Evolutionary conservation across 2,329 filamentous ascomycete genomes (phyloP), one percentile per base, ranked within the genome.

Genomic region (Epichloe coenophiala): DNA sequence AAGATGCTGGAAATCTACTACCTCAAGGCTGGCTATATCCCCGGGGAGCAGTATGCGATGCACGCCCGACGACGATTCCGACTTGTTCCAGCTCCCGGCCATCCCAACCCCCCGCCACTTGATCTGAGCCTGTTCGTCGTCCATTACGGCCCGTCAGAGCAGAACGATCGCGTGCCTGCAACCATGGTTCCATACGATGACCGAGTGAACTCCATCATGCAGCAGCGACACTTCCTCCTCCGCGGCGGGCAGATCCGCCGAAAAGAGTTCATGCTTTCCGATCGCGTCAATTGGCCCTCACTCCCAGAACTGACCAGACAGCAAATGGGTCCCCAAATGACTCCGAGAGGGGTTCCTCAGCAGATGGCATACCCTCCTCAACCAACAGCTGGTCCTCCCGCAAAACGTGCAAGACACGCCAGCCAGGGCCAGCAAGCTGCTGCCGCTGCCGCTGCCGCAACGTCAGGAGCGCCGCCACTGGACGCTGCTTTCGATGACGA

Each of bases 241-340:
- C 77, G 74, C 50, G 85, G 87, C 56, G 91, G 89, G 6, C 86
- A 90, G 59, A 82, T 95, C 43, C 78, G 84, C 51, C 84, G 88
- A 58, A 95, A 95, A 63, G 89, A 96, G 60, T 97, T 97, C 63
- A 94, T 96, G 83, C 76, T 97, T 19, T 82, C 86, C 47, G 93
- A 97, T 67, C 81, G 88, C 40, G 77, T 81, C 56, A 94, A 88
- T 68, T 97, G 91, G 90, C 91, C 93, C 3, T 82, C 83, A 23
- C 84, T 97, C 53, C 80, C 80, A 43, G 75, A 74, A 50, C 68
- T 67, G n/a, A 67, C 66, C 3, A 64, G 67, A 35, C 67, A 80
- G 63, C 71, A 75, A 54, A 68, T 80, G 69, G 72, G 72, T 58
- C 62, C 75, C 50, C 63, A 71, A 51, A 66, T 67, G 59, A 65